A percentile compares a stretch with the other conserved stretches of the same genome.
These are phyloP conservation scores for Centella asiatica DNA, from an alignment of 129 eudicot genomes.

Conservation along the genomic window DNA sequence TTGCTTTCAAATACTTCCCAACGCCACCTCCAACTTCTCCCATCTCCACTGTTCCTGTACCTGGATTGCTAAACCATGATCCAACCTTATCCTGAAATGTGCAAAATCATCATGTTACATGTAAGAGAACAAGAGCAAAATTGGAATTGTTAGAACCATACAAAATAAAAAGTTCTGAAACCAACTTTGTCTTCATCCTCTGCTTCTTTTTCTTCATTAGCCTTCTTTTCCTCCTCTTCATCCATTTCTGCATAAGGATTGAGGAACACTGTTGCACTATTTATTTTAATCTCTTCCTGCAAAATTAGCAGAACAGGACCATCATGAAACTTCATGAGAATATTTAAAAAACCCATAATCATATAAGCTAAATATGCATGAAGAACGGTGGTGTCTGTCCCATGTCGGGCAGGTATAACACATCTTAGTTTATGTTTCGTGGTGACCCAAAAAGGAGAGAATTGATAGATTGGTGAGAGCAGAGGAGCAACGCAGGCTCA, in stretches of 20 bases:
- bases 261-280: conserved; percentile 54
- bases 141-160: background rate
- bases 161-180: background rate
- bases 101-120: background rate
- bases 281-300: conserved; percentile 96
- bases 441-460: too few relatives aligned
- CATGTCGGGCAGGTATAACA: too few relatives aligned
- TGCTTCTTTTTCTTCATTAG: conserved; percentile 31
- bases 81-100: conserved; percentile 74
- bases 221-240: conserved; percentile 76
- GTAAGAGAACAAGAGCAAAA: background rate
- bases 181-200: conserved; percentile 81
- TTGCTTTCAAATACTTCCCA: conserved; percentile 78
- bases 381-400: too few relatives aligned
- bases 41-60: conserved; percentile 40
- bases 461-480: too few relatives aligned
- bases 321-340: too few relatives aligned
- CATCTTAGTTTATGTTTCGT: too few relatives aligned
- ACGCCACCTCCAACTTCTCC: conserved; percentile 61
- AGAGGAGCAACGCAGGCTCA: too few relatives aligned
- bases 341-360: too few relatives aligned
- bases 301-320: conserved; percentile 17
- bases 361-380: too few relatives aligned
- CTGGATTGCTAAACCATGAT: conserved; percentile 95
- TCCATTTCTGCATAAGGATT: conserved; percentile 90